Base-by-base conservation (phyloP, 228 moss, liverwort and hornwort genomes). In the Sphagnum fallax region DNA sequence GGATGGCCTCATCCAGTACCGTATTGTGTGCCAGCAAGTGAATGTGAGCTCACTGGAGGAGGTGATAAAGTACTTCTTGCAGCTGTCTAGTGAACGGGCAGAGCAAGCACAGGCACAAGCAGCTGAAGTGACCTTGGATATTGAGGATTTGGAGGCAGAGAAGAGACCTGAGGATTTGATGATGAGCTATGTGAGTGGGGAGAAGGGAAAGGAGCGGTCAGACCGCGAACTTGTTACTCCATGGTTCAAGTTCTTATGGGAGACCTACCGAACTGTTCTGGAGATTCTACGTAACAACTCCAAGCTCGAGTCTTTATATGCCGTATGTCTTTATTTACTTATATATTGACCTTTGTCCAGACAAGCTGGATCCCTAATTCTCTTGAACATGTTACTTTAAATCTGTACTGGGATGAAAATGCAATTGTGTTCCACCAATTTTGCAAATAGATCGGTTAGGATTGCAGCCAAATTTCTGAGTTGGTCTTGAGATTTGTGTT, bases 1-100 rank as follows among this genome's bases (percentile, higher is more conserved):
- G 68, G 98, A 98, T 71, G 98, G 98, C 0, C 98, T 98, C 7
- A 98, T 98, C 57, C 98, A 98, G 80, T 98, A 98, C 70, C 90
- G 98, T 66, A 98, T 92, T 72, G 98, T 98, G 7, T 98, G 98
- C 82, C 94, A 98, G 85, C 94, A 98, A 87, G 98, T 98, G 50
- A 98, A 98, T 72, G 98, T 98, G 14, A 89, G 94, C 68, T 98
- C 98, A 49, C 65, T 98, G 69, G 98, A 98, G 71, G 98, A 98
- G 67, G 98, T 98, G 48, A 98, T 98, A 82, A 98, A 98, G 81
- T 84, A 98, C 69, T 98, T 98, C 57, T 80, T 98, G 70, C 91
- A 98, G 84, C 83, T 98, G n/a, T 98, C 98, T 51, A 94, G 98
- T 74, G 98, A 98, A 77, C 90, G 93, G 64, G 98, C 98, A 4